phyloP scores from a whole-genome alignment of 2,329 filamentous ascomycete species.

The Blastomyces percursus region DNA sequence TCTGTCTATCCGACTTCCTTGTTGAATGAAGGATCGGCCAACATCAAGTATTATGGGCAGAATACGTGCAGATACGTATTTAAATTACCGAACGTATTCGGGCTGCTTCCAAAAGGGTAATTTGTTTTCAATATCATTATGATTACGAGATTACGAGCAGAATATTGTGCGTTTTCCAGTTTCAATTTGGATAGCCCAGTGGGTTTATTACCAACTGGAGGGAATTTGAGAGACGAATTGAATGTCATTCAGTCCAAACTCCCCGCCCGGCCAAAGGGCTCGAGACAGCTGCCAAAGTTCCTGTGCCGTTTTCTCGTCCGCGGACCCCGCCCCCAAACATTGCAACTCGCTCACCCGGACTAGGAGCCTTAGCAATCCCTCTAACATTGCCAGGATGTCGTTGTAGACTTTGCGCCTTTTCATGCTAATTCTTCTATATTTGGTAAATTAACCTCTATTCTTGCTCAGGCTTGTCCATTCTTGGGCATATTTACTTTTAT shows the following conservation, averaged over 20 bases:
- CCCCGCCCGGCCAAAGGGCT: neutral
- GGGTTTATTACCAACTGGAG: neutral
- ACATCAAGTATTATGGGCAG: neutral
- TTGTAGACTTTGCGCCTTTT: neutral
- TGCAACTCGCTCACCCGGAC: neutral
- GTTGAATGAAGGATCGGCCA: neutral
- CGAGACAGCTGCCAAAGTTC: neutral
- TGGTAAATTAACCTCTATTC: neutral
- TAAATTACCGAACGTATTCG: neutral
- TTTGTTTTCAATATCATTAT: neutral
- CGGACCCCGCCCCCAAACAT: neutral
- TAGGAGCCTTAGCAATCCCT: neutral
- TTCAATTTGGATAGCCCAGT: neutral
- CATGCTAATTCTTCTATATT: neutral
- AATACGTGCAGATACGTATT: neutral
- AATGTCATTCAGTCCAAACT: neutral
- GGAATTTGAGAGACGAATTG: neutral
- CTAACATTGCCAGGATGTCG: neutral
- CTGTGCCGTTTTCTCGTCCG: neutral
- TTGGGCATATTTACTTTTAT: conserved; percentile 1
- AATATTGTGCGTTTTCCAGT: neutral
- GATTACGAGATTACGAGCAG: neutral
- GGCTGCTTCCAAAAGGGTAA: neutral
- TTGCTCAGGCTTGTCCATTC: neutral
- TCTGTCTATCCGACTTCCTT: neutral